A percentile compares a stretch with the other conserved stretches of the same genome.
phyloP scores from a whole-genome alignment of 495 filamentous ascomycete species.

The Wilcoxina mikolae region DNA sequence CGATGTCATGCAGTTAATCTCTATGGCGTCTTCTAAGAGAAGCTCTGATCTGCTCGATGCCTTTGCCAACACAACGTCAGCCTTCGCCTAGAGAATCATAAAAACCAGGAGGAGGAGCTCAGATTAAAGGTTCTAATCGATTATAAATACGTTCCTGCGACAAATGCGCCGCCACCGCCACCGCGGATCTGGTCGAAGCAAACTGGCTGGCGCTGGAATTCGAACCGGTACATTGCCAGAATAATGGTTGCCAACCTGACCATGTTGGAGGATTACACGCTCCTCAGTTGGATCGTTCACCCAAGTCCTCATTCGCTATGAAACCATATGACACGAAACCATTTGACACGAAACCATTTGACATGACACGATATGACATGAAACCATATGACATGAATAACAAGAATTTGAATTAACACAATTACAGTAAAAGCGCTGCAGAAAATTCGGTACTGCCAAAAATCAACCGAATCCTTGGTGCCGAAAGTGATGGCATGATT shows the following conservation, averaged over 20 bases:
- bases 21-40: neutral
- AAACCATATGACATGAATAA: too few relatives aligned
- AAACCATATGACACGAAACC: too few relatives aligned
- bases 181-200: too few relatives aligned
- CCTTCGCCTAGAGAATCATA: neutral
- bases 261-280: neutral
- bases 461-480: too few relatives aligned
- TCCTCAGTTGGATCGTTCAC: too few relatives aligned
- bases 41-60: neutral
- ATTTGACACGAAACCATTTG: too few relatives aligned
- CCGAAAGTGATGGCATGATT: too few relatives aligned
- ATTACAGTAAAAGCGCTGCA: too few relatives aligned
- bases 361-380: too few relatives aligned
- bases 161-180: neutral
- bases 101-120: neutral
- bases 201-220: neutral
- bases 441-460: too few relatives aligned
- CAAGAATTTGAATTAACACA: too few relatives aligned
- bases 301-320: too few relatives aligned
- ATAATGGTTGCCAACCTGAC: neutral
- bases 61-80: neutral
- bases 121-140: neutral
- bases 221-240: neutral
- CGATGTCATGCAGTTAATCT: neutral
- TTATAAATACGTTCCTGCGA: neutral